Evolutionary conservation across 768 basidiomycete species (phyloP), one percentile per base, ranked within the genome.

Genomic region (Scleroderma citrinum): DNA sequence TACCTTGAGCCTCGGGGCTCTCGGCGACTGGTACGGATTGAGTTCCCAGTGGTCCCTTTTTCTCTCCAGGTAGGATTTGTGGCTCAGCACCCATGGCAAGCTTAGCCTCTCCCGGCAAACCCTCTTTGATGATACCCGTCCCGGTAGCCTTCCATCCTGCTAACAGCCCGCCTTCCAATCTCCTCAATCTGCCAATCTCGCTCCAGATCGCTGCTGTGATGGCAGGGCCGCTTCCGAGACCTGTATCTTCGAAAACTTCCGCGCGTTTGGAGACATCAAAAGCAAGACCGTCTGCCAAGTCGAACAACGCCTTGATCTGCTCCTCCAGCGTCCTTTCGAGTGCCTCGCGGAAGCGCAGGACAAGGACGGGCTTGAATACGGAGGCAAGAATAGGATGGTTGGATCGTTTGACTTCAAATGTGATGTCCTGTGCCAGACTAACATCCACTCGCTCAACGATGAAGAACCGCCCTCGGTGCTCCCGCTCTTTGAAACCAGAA

Each of bases 31-130:
- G 59, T 51, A 71, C 75, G 3, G 80, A 72, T 5, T 71, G 72
- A 2, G 70, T 80, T 3, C 80, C 85, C 31, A 80, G 57, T 0
- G 86, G 86, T 0, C 85, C 86, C 3, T 69, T 73, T 71, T 88
- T 86, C 53, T 81, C 76, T 0, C 83, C 81, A 23, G 76, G 65
- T 24, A 88, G 63, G 29, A 88, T 78, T 70, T 88, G 86, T 31
- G 86, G 86, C 64, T 85, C 84, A 6, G 76, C 82, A 2, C 86
- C 86, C 69, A 87, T 67, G 0, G 85, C 86, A 42, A 88, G 76
- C 43, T 59, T 59, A 14, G 60, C 68, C 34, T 65, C 62, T 3
- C 58, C 64, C 14, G 52, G 50, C 0, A 54, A 51, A 32, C 76
- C 77, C 56, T 81, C 76, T 37, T 80, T 73, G 43, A 87, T 67